Evolutionary conservation across 805 yeast genomes (phyloP).

Genomic region (Komagataella phaffii): DNA sequence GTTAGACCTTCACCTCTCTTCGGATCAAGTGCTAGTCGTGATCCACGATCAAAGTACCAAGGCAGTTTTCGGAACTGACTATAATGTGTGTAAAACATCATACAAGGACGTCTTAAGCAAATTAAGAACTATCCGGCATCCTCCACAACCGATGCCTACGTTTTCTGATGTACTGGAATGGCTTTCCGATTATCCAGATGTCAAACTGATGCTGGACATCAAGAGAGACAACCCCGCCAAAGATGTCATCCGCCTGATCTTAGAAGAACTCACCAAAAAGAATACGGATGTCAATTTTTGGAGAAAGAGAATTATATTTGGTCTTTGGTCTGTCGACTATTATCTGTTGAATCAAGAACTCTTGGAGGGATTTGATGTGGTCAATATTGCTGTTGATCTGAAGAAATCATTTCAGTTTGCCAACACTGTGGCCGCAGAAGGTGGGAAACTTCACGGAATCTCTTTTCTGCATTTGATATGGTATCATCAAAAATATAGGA

Average conservation of each 20-base stretch:
- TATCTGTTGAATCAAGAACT: slow-evolving; percentile 7
- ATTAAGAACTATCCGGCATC: not conserved
- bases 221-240: slow-evolving; percentile 18
- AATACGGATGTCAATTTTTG: slow-evolving; percentile 11
- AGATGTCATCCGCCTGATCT: slow-evolving; percentile 12
- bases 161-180: slow-evolving; percentile 16
- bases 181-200: slow-evolving; percentile 13
- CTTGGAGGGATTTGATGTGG: slow-evolving; percentile 12
- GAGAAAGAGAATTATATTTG: slow-evolving; percentile 20
- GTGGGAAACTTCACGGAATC: not conserved
- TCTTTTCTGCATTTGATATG: not conserved
- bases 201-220: slow-evolving; percentile 26
- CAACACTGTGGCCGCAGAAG: slow-evolving; percentile 6
- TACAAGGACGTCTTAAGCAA: not conserved
- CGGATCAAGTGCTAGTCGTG: not conserved
- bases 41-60: not conserved
- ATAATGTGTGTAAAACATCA: not conserved
- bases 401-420: slow-evolving; percentile 9
- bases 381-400: slow-evolving; percentile 17
- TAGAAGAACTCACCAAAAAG: slow-evolving; percentile 9
- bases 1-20: slow-evolving; percentile 5
- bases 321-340: slow-evolving; percentile 20
- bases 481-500: not conserved
- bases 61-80: not conserved
- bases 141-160: slow-evolving; percentile 14